These are phyloP conservation scores for Aspergillus haitiensis DNA, from an alignment of 495 filamentous ascomycete genomes.

Conservation along the genomic window DNA sequence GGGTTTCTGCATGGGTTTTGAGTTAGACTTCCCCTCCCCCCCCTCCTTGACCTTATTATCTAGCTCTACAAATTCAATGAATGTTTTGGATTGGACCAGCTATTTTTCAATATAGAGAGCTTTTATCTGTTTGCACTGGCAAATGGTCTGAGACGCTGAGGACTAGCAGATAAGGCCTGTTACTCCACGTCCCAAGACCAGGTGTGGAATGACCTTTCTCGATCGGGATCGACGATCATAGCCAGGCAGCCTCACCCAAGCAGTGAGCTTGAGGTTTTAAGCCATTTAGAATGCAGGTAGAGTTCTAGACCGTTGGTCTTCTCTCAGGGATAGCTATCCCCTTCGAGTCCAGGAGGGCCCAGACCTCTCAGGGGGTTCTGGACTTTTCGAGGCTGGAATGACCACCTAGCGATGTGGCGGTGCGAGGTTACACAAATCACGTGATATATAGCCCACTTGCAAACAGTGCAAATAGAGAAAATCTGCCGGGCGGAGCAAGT, in stretches of 20 bases:
- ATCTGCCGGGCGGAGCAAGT: slow-evolving; percentile 14
- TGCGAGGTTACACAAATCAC: slow-evolving; percentile 12
- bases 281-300: slow-evolving; percentile 6
- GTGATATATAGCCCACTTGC: slow-evolving; percentile 13
- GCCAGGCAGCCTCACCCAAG: slow-evolving; percentile 9
- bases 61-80: not conserved
- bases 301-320: slow-evolving; percentile 37
- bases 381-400: slow-evolving; percentile 24
- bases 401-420: slow-evolving; percentile 14
- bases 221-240: slow-evolving; percentile 18
- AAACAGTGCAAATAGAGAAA: slow-evolving; percentile 38
- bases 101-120: not conserved
- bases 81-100: not conserved
- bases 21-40: not conserved
- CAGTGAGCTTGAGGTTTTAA: not conserved
- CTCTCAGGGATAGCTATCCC: slow-evolving; percentile 20
- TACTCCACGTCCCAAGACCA: not conserved
- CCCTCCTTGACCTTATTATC: not conserved
- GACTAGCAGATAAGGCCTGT: not conserved
- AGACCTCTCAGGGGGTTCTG: slow-evolving; percentile 34
- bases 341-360: slow-evolving; percentile 34
- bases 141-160: not conserved
- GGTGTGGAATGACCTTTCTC: not conserved
- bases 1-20: no score
- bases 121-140: not conserved